Evolutionary conservation across 352 stramenopile genomes (phyloP).

Genomic region (Pythium utonaiense): DNA sequence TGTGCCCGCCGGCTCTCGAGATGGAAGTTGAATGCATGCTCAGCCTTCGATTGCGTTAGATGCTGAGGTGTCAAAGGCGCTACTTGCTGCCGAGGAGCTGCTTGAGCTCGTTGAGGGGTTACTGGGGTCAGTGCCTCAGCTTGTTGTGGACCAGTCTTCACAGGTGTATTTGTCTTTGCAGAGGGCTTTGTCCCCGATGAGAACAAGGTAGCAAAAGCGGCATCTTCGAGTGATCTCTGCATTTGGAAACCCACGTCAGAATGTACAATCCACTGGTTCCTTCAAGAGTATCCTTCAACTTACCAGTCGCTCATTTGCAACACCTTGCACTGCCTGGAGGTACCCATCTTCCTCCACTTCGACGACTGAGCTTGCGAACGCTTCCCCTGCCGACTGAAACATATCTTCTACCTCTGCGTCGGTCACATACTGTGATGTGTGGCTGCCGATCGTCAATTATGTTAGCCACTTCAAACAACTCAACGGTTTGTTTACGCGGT

Average conservation of each 20-base stretch:
- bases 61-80: background rate
- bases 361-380: background rate
- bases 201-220: background rate
- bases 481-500: too few species aligned
- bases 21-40: constrained; percentile 13
- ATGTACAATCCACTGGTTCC: background rate
- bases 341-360: background rate
- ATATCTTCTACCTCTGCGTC: background rate
- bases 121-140: background rate
- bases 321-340: background rate
- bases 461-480: too few species aligned
- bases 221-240: background rate
- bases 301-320: background rate
- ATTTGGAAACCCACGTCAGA: background rate
- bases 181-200: background rate
- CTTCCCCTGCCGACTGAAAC: background rate
- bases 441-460: too few species aligned
- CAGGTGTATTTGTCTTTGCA: background rate
- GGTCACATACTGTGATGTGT: background rate
- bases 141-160: background rate
- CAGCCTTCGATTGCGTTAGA: background rate
- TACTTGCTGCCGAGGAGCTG: background rate
- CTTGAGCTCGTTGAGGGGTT: background rate
- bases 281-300: background rate
- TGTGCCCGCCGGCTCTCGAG: constrained; percentile 20